Base-by-base conservation (phyloP, 176 grass and related monocot genomes). In the Neostapfia colusana region DNA sequence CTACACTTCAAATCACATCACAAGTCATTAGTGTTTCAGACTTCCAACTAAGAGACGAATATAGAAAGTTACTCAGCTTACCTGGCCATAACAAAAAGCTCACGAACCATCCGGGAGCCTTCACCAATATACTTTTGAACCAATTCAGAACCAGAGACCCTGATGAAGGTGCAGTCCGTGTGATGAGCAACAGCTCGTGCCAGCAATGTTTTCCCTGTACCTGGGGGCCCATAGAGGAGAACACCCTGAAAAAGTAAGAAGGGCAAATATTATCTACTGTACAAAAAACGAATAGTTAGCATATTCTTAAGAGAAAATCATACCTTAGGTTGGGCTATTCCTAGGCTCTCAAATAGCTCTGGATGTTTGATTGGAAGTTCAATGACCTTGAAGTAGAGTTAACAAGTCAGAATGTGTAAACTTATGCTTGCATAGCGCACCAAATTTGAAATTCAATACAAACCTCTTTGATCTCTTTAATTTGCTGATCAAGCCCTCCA, bases 111-210 rank as follows among this genome's bases (percentile, higher is more conserved):
- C 24, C 95, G 79, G 60, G 95, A 98, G 31, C 95, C 95, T 77
- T 98, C 95, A 73, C 95, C 95, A 56, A 98, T 98, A 84, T 98
- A 98, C 75, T 98, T 98, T 69, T 98, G 95, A 82, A 98, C 95
- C 87, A 98, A 77, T 74, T 98, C 95, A 79, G 95, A 98, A 78
- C 95, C 95, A 76, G 95, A 98, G 77, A 98, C 95, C 74, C 95
- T 90, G 69, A 98, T 98, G 61, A 98, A 98, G 13, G 95, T 98
- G 76, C 95, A 98, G 79, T 98, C 95, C 10, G 95, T 98, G 74
- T 98, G 95, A 85, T 98, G 95, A 73, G 95, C 95, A 62, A 98
- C 95, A 55, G 91, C 95, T 83, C 95, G 90, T 46, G 95, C 95
- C 82, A 98, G 56, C 35, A 98, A 79, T 56, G 95, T 98, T 82